phyloP scores from a whole-genome alignment of 2,329 filamentous ascomycete genomes.

The Ramularia endophylla region DNA sequence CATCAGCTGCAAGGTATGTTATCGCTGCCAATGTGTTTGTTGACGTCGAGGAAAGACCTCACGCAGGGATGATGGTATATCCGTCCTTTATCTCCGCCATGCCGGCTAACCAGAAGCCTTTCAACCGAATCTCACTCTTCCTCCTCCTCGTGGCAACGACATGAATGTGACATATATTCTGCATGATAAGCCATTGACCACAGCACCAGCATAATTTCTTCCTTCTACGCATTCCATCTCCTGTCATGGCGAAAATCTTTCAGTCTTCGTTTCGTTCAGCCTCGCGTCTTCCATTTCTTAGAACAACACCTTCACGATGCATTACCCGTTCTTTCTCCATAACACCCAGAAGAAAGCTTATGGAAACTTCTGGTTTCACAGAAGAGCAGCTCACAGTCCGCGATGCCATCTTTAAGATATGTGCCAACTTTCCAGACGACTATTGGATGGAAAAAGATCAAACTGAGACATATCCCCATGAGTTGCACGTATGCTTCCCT shows the following conservation, averaged over 20 bases:
- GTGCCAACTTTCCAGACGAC: slow-evolving; percentile 62
- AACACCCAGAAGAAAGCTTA: slow-evolving; percentile 42
- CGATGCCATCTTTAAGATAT: slow-evolving; percentile 63
- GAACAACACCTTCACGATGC: slow-evolving; percentile 11
- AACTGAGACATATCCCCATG: slow-evolving; percentile 62
- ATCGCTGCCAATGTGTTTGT: slow-evolving; percentile 2
- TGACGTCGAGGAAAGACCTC: background rate
- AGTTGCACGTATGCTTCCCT: slow-evolving; percentile 55
- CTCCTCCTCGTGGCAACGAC: no score
- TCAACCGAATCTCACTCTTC: no score
- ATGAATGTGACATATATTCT: no score
- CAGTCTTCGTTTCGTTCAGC: slow-evolving; percentile 15
- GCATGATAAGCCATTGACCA: background rate
- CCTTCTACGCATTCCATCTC: background rate
- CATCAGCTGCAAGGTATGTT: no score
- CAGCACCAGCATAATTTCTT: background rate
- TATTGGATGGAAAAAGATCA: slow-evolving; percentile 75
- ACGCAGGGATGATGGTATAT: no score
- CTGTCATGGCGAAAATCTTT: slow-evolving; percentile 17
- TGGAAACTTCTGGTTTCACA: slow-evolving; percentile 68
- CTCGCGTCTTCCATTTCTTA: slow-evolving; percentile 8
- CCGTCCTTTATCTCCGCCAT: no score
- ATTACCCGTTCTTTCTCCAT: slow-evolving; percentile 29
- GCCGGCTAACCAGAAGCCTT: no score
- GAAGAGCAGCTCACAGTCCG: slow-evolving; percentile 67